phyloP scores from a whole-genome alignment of 306 rosid genomes.

The Fragaria ananassa region DNA sequence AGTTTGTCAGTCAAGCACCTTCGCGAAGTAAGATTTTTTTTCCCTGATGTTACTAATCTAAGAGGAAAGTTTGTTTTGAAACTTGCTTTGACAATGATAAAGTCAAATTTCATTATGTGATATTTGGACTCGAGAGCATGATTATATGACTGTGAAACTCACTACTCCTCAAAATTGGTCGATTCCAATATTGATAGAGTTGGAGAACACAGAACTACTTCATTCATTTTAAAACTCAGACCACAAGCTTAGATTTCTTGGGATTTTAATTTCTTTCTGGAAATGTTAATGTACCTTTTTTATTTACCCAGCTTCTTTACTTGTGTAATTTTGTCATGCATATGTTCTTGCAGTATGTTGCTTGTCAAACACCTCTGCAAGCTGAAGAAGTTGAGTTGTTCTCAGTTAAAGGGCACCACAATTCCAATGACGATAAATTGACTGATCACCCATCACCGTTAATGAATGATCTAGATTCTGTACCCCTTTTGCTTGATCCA shows the following conservation, averaged over 20 bases:
- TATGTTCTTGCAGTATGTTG: slow-evolving; percentile 51
- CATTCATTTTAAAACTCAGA: background rate
- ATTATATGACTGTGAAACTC: background rate
- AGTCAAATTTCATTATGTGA: background rate
- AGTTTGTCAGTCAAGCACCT: slow-evolving; percentile 68
- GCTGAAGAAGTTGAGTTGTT: slow-evolving; percentile 74
- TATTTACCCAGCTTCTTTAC: background rate
- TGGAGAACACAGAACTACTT: background rate
- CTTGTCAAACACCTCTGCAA: slow-evolving; percentile 50
- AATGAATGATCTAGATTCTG: slow-evolving; percentile 26
- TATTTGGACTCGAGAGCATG: background rate
- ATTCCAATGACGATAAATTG: slow-evolving; percentile 19
- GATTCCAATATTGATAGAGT: background rate
- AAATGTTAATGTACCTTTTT: background rate
- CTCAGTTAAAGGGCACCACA: slow-evolving; percentile 44
- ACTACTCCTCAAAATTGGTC: background rate
- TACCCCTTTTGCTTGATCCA: slow-evolving; percentile 46
- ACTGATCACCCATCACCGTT: slow-evolving; percentile 16
- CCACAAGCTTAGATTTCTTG: background rate
- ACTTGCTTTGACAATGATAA: background rate
- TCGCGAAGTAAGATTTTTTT: slow-evolving; percentile 55
- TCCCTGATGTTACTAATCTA: background rate
- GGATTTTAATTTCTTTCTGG: background rate
- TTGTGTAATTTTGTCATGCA: slow-evolving; percentile 5
- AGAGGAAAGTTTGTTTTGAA: background rate